phyloP scores from a whole-genome alignment of 202 grass and related monocot species.

The Saccharum hybrid region DNA sequence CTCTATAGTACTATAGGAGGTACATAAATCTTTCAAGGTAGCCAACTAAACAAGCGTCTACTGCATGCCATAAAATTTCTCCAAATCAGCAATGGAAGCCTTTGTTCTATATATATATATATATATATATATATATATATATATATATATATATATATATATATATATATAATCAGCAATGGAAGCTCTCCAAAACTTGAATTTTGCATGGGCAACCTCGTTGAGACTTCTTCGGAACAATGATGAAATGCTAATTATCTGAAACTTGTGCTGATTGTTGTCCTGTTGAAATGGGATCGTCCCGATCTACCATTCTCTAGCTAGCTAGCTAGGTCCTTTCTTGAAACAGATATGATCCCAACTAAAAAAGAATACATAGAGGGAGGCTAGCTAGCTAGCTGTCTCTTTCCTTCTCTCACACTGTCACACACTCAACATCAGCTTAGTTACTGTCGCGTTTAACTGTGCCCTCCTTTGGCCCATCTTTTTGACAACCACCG shows the following conservation, averaged over 20 bases:
- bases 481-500: neutral
- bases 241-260: no score
- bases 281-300: neutral
- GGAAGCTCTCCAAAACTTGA: neutral
- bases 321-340: neutral
- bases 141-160: no score
- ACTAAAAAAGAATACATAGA: neutral
- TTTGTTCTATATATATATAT: no score
- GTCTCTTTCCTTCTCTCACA: neutral
- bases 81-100: neutral
- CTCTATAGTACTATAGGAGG: no score
- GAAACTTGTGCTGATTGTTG: neutral
- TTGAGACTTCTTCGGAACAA: no score
- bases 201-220: neutral
- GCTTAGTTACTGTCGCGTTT: neutral
- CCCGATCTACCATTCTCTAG: neutral
- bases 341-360: neutral
- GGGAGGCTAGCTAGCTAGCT: neutral
- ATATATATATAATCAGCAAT: no score
- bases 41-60: no score
- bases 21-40: no score
- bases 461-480: neutral
- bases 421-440: neutral
- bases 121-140: no score
- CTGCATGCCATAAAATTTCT: neutral